Base-by-base conservation (phyloP, 345 rosid species). In the Aquilaria sinensis region DNA sequence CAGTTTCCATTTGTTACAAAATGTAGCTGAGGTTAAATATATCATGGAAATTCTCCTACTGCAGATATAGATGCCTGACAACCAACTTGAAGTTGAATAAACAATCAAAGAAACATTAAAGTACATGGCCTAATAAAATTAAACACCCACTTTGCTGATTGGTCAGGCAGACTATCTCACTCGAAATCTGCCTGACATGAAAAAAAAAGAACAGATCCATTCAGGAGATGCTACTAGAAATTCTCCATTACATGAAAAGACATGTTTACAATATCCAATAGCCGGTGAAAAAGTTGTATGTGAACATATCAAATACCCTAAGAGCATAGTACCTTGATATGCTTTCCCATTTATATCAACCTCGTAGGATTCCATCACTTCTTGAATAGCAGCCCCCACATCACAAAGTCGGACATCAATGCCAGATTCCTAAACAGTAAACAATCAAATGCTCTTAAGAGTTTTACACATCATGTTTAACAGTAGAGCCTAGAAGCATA, bases 381-480 rank as follows among this genome's bases (percentile, higher is more conserved):
- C 97, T 77, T 91, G 94, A 77, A 94, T 91, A 61, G 99, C 97
- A 71, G 99, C 96, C 73, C 97, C 99, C 63, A 94, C 81, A 69
- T 94, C 96, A 66, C 96, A 87, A 51, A 88, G 91, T 67, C 97
- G 96, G 53, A 91, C 99, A 72, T 94, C 97, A 2, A 94, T 91
- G 15, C 99, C 93, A 69, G 97, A 63, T 85, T 94, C 99, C 99
- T 87, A 64, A 51, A 78, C 54, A 59, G 63, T 70, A 64, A 51
- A 78, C 54, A 59, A 65, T 73, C 32, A 62, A 60, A 58, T 47
- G 2, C 48, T 30, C 56, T 54, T 65, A 15, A 56, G 9, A 45
- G 23, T 30, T 23, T 15, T 29, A 11, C 23, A 16, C 23, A 16
- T 16, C 2, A 37, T 37, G 8, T 37, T 37, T 8, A 37, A 37